Percentiles rank a stretch among this genome's conserved stretches.
These are phyloP conservation scores for Arabidopsis hybrid DNA, from an alignment of 441 rosid species.

Conservation along the genomic window DNA sequence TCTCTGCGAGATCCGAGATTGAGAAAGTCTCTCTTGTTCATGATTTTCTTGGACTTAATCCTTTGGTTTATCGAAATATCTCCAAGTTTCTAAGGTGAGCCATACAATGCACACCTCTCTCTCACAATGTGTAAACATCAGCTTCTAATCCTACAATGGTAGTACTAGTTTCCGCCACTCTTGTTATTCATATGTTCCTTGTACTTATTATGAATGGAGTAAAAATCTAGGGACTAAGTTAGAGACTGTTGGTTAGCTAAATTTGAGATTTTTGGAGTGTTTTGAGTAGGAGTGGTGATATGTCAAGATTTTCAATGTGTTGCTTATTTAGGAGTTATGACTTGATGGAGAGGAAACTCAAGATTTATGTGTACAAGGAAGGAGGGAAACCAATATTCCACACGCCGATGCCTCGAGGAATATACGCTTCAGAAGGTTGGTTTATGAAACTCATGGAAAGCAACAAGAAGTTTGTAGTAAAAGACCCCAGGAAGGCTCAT, in stretches of 20 bases:
- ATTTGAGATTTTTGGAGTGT: slow-evolving; percentile 16
- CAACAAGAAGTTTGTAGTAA: slow-evolving; percentile 74
- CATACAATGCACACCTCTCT: background rate
- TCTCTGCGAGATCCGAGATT: slow-evolving; percentile 62
- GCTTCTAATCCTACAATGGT: too few species aligned
- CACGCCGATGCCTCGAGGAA: slow-evolving; percentile 75
- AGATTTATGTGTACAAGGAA: slow-evolving; percentile 81
- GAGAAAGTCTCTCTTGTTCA: slow-evolving; percentile 56
- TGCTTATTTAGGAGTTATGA: slow-evolving; percentile 70
- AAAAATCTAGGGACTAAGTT: background rate
- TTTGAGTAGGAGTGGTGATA: slow-evolving; percentile 25
- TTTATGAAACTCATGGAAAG: slow-evolving; percentile 88
- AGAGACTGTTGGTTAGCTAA: slow-evolving; percentile 17
- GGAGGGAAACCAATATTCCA: slow-evolving; percentile 89
- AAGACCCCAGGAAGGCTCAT: slow-evolving; percentile 86
- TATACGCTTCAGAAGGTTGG: slow-evolving; percentile 97
- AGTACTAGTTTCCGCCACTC: background rate
- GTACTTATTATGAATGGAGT: background rate
- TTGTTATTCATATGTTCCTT: background rate
- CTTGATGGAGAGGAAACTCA: slow-evolving; percentile 80
- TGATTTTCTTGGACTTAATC: slow-evolving; percentile 49
- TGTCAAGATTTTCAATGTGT: slow-evolving; percentile 24
- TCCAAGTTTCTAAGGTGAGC: slow-evolving; percentile 70
- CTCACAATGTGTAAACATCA: too few species aligned
- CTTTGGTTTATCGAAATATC: slow-evolving; percentile 67